Conservation (phyloP, 768 basidiomycete species). For the Lanmaoa rubissima region DNA sequence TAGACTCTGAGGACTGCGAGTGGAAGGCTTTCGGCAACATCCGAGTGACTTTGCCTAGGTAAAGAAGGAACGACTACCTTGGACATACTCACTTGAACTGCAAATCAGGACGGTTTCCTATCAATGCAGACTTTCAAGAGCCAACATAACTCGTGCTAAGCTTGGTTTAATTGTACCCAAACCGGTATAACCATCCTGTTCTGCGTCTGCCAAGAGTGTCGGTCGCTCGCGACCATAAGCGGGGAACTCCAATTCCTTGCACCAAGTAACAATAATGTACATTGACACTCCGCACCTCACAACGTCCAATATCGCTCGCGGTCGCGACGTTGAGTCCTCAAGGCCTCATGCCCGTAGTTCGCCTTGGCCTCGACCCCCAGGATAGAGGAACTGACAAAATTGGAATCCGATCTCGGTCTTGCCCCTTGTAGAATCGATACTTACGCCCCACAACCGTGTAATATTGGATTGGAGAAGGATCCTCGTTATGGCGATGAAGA, state of each 20-base stretch:
- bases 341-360: not conserved
- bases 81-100: no score
- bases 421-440: not conserved
- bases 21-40: not conserved
- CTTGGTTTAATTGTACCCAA: not conserved
- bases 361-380: not conserved
- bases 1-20: not conserved
- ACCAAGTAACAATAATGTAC: not conserved
- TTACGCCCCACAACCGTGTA: not conserved
- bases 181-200: not conserved
- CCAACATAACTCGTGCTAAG: no score
- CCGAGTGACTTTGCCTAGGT: not conserved
- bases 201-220: not conserved
- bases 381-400: not conserved
- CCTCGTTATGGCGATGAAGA: not conserved
- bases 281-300: not conserved
- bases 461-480: not conserved
- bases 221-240: not conserved
- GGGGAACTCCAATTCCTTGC: not conserved
- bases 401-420: not conserved
- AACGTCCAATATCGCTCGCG: not conserved
- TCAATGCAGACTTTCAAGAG: not conserved
- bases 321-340: not conserved
- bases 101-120: not conserved
- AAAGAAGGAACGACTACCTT: not conserved